phyloP scores from a whole-genome alignment of 352 stramenopile genomes.

The Phytophthora melonis region DNA sequence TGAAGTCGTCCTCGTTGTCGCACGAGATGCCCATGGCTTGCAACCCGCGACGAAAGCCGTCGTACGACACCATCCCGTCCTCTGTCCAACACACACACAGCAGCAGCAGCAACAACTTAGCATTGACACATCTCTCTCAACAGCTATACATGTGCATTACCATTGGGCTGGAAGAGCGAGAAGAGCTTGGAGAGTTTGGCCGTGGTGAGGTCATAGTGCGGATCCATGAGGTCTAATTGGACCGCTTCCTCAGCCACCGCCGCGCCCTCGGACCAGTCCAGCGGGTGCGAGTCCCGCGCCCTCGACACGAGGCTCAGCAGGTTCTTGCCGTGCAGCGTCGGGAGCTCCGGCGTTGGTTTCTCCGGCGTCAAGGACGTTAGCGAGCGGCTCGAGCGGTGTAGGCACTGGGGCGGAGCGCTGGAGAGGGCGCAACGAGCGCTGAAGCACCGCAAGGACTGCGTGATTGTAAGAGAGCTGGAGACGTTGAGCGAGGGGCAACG shows the following conservation, averaged over 20 bases:
- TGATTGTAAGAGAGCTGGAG: background rate
- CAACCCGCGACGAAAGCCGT: constrained; percentile 75
- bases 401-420: background rate
- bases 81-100: constrained; percentile 24
- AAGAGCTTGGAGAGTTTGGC: constrained; percentile 79
- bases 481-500: background rate
- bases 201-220: constrained; percentile 87
- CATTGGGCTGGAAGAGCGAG: constrained; percentile 67
- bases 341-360: constrained; percentile 17
- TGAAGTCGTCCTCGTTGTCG: constrained; percentile 70
- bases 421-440: background rate
- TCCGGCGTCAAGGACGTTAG: constrained; percentile 30
- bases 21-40: constrained; percentile 82
- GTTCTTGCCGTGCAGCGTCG: constrained; percentile 73
- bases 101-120: constrained; percentile 6
- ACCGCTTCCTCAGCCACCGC: constrained; percentile 46
- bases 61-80: constrained; percentile 76
- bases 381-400: constrained; percentile 17
- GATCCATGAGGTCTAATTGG: constrained; percentile 79
- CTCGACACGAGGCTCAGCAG: constrained; percentile 69
- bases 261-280: constrained; percentile 74
- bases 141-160: constrained; percentile 29
- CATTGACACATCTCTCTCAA: background rate
- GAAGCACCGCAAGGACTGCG: background rate
- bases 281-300: constrained; percentile 54